Base-by-base conservation (phyloP, 306 rosid species). In the Quercus robur region DNA sequence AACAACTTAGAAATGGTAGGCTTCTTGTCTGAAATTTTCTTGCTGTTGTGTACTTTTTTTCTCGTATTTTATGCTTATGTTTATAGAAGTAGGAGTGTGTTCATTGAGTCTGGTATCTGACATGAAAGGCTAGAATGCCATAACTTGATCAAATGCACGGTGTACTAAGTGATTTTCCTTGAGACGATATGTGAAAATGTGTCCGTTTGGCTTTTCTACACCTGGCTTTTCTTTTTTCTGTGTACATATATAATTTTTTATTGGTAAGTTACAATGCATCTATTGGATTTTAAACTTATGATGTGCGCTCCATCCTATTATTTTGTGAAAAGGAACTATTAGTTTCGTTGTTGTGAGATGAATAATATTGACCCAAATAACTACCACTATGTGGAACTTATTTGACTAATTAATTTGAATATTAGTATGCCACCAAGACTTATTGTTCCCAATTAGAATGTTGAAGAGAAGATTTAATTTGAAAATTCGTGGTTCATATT, bases 1-100 rank as follows among this genome's bases (percentile, higher is more conserved):
- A 77, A 52, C 74, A 75, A 64, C 56, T 75, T 77, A 56, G 73
- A 73, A 75, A 75, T 83, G 86, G 82, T 87, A 84, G 80, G 82
- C 73, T 73, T 81, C 76, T 74, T n/a, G 72, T 68, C 56, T 85
- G 79, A 56, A 74, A 78, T 83, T 30, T 69, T 78, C 77, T 79
- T 73, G 84, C 58, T 73, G 63, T 81, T 55, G 6, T 49, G 10
- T 35, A 5, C 49, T 8, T 44, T 23, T 30, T 70, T 56, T 52
- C 67, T 75, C 74, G 80, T 78, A 73, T 58, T 72, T 33, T 71
- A 80, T 86, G 77, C 44, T 77, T 64, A 70, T 77, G 75, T 56
- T 80, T 23, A 35, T 46, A 38, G 28, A 62, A 26, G 58, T 58
- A 68, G 67, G 35, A n/a, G 78, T 76, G 26, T 56, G 79, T 38